Base-by-base conservation (phyloP, 73 alveolate species). In the Paramecium primaurelia region DNA sequence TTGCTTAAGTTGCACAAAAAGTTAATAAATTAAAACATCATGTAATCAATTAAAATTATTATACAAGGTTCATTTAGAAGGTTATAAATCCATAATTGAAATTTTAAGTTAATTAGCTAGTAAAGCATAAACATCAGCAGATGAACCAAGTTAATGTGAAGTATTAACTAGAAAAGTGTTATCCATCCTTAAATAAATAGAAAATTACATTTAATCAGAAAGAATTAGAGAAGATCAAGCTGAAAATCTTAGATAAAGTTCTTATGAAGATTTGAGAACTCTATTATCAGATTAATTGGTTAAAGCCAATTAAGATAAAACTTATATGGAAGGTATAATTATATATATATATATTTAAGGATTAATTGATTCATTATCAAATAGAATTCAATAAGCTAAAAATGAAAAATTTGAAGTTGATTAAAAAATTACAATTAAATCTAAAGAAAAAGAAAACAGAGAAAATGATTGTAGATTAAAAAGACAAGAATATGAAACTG, bases 321-420 rank as follows among this genome's bases (percentile, higher is more conserved):
- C 91, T 22, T 80, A 45, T 26, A 45, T 80, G 75, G 91, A 80
- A 49, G 91, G 91, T 80, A 80, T 26, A 45, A 5, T 37, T 3
- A 3, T 6, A 49, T 25, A 45, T 6, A 45, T 6, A 5, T 8
- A 25, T 0, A 3, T 45, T 45, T 45, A 8, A 80, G 91, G 91
- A 4, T 45, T 80, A 54, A 80, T 80, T 20, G 71, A 40, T 45
- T 44, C 91, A 6, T 20, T 44, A 45, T 40, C 91, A 10, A 47
- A 34, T 7, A 80, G 75, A 80, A 42, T 80, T 12, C 20, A 42
- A 20, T 26, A 42, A 80, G 91, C 77, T 14, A 80, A 42, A 25
- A 80, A 80, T 49, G 91, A 80, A 47, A 80, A 80, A 49, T 80
- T 80, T 38, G 91, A 80, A 44, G 91, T 80, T 47, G 91, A 80